Evolutionary conservation across 495 filamentous ascomycete species (phyloP), one percentile per base, ranked within the genome.

Genomic region (Trypethelium eluteriae): DNA sequence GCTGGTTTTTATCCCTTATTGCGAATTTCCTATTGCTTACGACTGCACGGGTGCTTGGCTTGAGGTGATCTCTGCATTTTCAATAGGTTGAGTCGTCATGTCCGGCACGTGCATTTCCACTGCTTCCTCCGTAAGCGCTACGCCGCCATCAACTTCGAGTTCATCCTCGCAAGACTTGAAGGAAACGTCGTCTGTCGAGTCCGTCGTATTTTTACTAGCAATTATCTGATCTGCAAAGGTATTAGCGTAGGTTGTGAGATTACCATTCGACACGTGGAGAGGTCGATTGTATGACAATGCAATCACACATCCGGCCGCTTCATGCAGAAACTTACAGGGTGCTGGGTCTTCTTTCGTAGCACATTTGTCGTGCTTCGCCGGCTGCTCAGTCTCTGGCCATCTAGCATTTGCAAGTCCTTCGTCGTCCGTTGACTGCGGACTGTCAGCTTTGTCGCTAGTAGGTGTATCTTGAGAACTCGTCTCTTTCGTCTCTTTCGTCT

Each of bases 61-160:
- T 2, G 53, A 36, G 14, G 9, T 10, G 32, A 35, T 32, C 32
- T 59, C 53, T 6, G 36, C 36, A 36, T 10, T 34, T 10, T 59
- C 53, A 36, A 59, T 7, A 0, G 53, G 6, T 16, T 67, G 65
- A 7, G 79, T 81, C 53, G 84, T 74, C 25, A 86, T 73, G 71
- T 88, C 82, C 12, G 82, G 78, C 10, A 79, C 76, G 12, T 81
- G 79, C 12, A 74, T 70, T 61, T 80, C 81, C 44, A 83, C 80
- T 39, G 78, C 80, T 71, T 88, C 84, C 71, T 88, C 85, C 32
- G 80, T 83, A 46, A 87, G 65, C 61, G 85, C 84, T n/a, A 88
- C 73, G 2, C 82, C 84, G 16, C 77, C 77, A 10, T 76, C 67
- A 2, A 83, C 78, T 44, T 83, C 80, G 4, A 82, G 69, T 65